Conservation (phyloP, 192 early-diverging fungal genomes). For the Mortierella alpina region DNA sequence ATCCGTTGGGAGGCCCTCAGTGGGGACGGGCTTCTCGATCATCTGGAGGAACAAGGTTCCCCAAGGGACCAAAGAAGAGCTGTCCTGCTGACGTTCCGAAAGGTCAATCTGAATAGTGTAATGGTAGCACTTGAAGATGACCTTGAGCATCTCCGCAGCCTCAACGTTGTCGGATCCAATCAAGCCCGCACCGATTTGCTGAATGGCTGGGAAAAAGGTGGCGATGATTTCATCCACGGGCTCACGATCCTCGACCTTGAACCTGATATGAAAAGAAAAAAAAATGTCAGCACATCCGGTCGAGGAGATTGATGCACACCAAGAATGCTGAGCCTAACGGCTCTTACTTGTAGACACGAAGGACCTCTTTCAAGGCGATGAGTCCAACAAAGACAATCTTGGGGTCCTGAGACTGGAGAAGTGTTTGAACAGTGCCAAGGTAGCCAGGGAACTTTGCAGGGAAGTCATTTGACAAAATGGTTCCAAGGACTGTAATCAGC, state of each 20-base stretch:
- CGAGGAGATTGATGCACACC: neutral
- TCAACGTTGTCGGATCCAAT: slow-evolving; percentile 70
- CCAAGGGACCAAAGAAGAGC: slow-evolving; percentile 85
- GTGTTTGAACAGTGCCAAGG: slow-evolving; percentile 70
- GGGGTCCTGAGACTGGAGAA: slow-evolving; percentile 74
- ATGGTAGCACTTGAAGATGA: slow-evolving; percentile 86
- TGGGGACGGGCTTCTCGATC: slow-evolving; percentile 73
- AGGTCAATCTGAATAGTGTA: slow-evolving; percentile 76
- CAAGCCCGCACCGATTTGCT: slow-evolving; percentile 79
- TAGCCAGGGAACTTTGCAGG: slow-evolving; percentile 86
- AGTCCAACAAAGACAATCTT: slow-evolving; percentile 83
- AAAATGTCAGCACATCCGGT: neutral
- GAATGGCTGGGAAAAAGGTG: slow-evolving; percentile 81
- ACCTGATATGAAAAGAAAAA: slow-evolving; percentile 6
- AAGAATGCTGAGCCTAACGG: too few relatives aligned
- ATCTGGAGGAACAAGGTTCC: slow-evolving; percentile 88
- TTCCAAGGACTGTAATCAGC: slow-evolving; percentile 79
- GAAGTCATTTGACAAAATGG: slow-evolving; percentile 84
- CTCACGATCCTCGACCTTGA: slow-evolving; percentile 75
- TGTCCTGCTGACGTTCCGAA: slow-evolving; percentile 69
- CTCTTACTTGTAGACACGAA: slow-evolving; percentile 83
- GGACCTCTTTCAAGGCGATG: slow-evolving; percentile 81
- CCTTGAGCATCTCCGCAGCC: slow-evolving; percentile 87
- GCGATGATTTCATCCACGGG: slow-evolving; percentile 79
- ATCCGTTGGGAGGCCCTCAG: slow-evolving; percentile 66